A percentile compares a stretch with the other conserved stretches of the same genome.
Evolutionary conservation across 768 basidiomycete species (phyloP).

Genomic region (Amyloporia xantha): DNA sequence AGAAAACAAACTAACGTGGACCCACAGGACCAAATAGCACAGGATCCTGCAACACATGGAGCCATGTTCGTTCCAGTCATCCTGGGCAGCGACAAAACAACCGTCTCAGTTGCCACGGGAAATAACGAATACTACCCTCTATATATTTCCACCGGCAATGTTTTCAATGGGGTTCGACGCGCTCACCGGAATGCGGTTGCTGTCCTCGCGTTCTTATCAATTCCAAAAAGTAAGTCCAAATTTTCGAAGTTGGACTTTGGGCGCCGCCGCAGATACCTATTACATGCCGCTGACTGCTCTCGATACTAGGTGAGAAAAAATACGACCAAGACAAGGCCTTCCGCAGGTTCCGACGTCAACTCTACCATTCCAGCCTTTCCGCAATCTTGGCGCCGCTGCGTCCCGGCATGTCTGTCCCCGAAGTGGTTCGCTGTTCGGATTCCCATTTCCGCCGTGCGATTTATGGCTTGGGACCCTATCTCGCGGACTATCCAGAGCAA

Average conservation of each 20-base stretch:
- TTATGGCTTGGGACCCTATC: constrained; percentile 23
- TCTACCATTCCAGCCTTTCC: constrained; percentile 7
- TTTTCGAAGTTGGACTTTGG: neutral
- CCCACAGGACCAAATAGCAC: constrained; percentile 1
- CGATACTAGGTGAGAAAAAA: no score
- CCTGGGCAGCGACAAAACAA: constrained; percentile 22
- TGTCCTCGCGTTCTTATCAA: constrained; percentile 20
- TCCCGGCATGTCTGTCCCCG: constrained; percentile 11
- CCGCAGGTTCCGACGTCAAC: constrained; percentile 12
- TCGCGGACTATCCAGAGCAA: constrained; percentile 29
- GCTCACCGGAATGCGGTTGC: constrained; percentile 16
- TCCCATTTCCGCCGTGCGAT: constrained; percentile 21
- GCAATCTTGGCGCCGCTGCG: constrained; percentile 8
- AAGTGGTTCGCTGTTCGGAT: constrained; percentile 19
- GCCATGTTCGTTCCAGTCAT: constrained; percentile 20
- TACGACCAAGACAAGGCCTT: constrained; percentile 3
- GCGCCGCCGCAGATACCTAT: no score
- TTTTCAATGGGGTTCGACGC: constrained; percentile 16
- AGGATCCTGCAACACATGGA: constrained; percentile 8
- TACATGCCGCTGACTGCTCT: no score
- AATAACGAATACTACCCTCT: constrained; percentile 23
- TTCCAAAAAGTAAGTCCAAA: constrained; percentile 24
- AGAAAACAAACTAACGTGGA: no score
- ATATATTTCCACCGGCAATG: constrained; percentile 20
- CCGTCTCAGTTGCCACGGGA: constrained; percentile 19